Percentiles rank a stretch among this genome's conserved stretches.
These are phyloP conservation scores for Cynara cardunculus DNA, from an alignment of 129 eudicot genomes.

Conservation along the genomic window DNA sequence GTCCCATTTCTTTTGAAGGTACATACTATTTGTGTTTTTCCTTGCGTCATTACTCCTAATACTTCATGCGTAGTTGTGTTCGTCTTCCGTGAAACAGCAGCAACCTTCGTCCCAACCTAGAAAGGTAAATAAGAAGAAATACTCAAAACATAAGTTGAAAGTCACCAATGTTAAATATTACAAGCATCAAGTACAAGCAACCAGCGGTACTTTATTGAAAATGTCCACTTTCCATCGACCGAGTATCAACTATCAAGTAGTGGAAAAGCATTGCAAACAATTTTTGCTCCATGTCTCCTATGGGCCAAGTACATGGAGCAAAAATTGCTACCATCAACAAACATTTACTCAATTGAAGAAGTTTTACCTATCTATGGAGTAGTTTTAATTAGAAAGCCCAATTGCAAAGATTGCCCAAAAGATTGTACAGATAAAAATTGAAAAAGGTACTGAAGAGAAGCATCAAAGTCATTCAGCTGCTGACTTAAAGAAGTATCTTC, in stretches of 20 bases:
- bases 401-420: too few relatives aligned
- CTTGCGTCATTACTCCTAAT: slow-evolving; percentile 87
- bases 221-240: background rate
- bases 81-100: slow-evolving; percentile 93
- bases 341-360: background rate
- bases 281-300: too few relatives aligned
- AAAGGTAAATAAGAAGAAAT: background rate
- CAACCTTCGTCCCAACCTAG: slow-evolving; percentile 90
- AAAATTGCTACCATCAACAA: background rate
- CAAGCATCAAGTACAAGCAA: background rate
- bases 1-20: background rate
- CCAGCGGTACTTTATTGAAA: background rate
- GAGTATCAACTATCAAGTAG: background rate
- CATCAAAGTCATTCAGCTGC: too few relatives aligned
- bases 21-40: slow-evolving; percentile 88
- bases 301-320: background rate
- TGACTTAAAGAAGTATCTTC: too few relatives aligned
- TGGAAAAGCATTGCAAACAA: background rate
- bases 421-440: too few relatives aligned
- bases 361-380: background rate
- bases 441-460: too few relatives aligned
- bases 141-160: background rate
- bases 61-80: slow-evolving; percentile 94
- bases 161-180: background rate
- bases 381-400: background rate